phyloP scores from a whole-genome alignment of 2,329 filamentous ascomycete genomes.

The Aureobasidium zeae region DNA sequence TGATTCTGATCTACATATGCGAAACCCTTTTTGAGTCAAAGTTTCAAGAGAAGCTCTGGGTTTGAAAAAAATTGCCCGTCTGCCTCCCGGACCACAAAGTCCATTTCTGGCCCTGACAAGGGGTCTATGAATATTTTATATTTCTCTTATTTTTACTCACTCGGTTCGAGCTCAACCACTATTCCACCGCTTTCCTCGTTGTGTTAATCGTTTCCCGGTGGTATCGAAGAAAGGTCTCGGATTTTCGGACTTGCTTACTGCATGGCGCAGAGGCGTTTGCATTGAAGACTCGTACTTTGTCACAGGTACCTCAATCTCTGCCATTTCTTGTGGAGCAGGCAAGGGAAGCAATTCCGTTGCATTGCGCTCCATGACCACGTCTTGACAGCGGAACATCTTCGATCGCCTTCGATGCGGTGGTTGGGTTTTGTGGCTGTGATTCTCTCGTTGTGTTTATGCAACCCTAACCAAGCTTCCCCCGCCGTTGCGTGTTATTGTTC shows the following conservation, averaged over 20 bases:
- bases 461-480: too few relatives aligned
- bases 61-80: conserved; percentile 10
- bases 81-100: conserved; percentile 11
- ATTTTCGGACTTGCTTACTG: conserved; percentile 6
- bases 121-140: too few relatives aligned
- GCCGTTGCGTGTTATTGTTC: too few relatives aligned
- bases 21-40: conserved; percentile 10
- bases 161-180: too few relatives aligned
- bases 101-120: too few relatives aligned
- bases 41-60: conserved; percentile 10
- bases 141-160: conserved; percentile 3
- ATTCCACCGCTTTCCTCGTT: conserved; percentile 1
- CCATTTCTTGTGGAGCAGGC: too few relatives aligned
- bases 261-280: neutral
- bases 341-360: too few relatives aligned
- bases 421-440: conserved; percentile 14
- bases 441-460: conserved; percentile 11
- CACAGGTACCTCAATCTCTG: conserved; percentile 1
- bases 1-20: conserved; percentile 8
- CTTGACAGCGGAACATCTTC: neutral
- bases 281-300: neutral
- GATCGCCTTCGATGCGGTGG: conserved; percentile 4
- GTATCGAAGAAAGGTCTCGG: conserved; percentile 5
- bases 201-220: neutral
- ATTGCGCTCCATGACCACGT: too few relatives aligned